These are phyloP conservation scores for Prunus campanulata DNA, from an alignment of 306 rosid genomes.

Conservation along the genomic window DNA sequence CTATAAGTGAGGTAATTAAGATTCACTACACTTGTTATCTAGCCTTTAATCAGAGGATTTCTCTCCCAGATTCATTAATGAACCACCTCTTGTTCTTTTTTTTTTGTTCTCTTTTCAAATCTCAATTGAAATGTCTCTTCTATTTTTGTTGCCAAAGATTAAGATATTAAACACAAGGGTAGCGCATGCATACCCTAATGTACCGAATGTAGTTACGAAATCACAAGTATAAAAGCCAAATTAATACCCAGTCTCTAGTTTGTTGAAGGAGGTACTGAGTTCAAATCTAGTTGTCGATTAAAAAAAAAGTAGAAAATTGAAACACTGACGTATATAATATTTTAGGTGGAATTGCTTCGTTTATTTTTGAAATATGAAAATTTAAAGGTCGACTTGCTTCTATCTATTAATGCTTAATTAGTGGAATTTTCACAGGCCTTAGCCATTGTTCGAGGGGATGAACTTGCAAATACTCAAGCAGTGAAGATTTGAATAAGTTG, in stretches of 20 bases:
- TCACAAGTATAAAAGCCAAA: too few species aligned
- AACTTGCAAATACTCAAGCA: constrained; percentile 3
- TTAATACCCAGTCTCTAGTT: too few species aligned
- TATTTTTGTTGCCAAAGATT: neutral
- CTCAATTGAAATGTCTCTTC: neutral
- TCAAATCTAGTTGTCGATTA: too few species aligned
- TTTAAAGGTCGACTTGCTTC: neutral
- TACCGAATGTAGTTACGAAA: too few species aligned
- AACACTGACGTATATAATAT: neutral
- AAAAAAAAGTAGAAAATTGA: neutral
- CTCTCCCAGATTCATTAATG: neutral
- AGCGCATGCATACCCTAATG: too few species aligned
- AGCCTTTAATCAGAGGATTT: neutral
- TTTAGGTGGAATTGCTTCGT: too few species aligned
- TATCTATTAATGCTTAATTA: neutral
- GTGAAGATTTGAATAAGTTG: neutral
- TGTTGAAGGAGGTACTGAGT: too few species aligned
- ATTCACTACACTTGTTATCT: neutral
- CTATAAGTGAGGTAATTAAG: constrained; percentile 28
- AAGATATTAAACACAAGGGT: neutral
- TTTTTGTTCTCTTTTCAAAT: neutral
- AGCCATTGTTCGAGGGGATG: constrained; percentile 30
- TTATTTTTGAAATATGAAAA: too few species aligned
- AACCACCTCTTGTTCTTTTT: neutral
- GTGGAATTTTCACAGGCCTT: constrained; percentile 15